These are phyloP conservation scores for Exobasidium cylindrosporum DNA, from an alignment of 1,284 basidiomycete genomes.

Conservation along the genomic window DNA sequence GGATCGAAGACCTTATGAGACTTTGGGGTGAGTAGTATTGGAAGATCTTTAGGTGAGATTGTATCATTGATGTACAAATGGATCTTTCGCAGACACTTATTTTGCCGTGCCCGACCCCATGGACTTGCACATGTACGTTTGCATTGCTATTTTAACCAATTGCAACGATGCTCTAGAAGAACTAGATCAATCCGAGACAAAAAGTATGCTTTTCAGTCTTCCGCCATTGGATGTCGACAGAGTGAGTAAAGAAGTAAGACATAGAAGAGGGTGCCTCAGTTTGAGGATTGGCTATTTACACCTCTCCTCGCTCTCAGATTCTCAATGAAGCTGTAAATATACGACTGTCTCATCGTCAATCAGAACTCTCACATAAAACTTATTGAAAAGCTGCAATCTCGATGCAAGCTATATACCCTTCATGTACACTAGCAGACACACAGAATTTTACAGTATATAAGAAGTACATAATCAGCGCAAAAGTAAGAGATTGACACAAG, in stretches of 20 bases:
- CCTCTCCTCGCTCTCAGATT: constrained; percentile 26
- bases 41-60: no score
- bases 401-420: no score
- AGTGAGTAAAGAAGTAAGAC: constrained; percentile 22
- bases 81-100: constrained; percentile 50
- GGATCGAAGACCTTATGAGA: constrained; percentile 51
- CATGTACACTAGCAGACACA: no score
- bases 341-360: constrained; percentile 42
- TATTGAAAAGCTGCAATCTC: no score
- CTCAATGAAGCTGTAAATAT: constrained; percentile 54
- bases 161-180: constrained; percentile 55
- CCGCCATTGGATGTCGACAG: constrained; percentile 52
- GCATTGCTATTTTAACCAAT: constrained; percentile 54
- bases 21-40: constrained; percentile 33
- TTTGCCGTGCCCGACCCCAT: constrained; percentile 51
- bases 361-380: no score
- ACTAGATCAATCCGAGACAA: constrained; percentile 52
- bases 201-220: constrained; percentile 52
- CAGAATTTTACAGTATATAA: no score
- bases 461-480: no score
- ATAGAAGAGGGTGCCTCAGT: background rate
- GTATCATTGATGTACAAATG: no score
- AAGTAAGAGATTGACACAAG: no score
- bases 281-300: constrained; percentile 3
- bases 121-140: constrained; percentile 55